phyloP scores from a whole-genome alignment of 306 rosid species.

The Prunus campanulata region DNA sequence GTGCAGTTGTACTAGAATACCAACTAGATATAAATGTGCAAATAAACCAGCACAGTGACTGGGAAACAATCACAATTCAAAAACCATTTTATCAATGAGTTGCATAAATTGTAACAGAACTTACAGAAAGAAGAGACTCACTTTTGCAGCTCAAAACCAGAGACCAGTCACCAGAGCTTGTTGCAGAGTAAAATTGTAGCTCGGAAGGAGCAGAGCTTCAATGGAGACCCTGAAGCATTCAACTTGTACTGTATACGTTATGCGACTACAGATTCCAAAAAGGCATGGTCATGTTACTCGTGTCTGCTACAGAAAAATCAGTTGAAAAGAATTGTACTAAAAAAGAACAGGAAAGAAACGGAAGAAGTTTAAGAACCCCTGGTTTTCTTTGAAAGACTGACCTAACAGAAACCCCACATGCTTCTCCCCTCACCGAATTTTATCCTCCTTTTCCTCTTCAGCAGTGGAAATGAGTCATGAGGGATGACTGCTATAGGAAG shows the following conservation, averaged over 20 bases:
- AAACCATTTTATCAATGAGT: constrained; percentile 11
- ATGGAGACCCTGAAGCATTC: constrained; percentile 31
- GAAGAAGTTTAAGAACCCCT: constrained; percentile 33
- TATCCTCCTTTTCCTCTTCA: constrained; percentile 27
- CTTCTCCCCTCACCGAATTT: constrained; percentile 34
- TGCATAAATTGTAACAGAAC: constrained; percentile 26
- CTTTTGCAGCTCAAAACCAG: constrained; percentile 22
- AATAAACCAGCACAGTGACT: constrained; percentile 15
- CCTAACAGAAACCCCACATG: constrained; percentile 62
- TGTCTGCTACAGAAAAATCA: constrained; percentile 40
- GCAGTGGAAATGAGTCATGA: constrained; percentile 21
- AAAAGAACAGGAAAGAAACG: constrained; percentile 19
- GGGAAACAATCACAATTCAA: constrained; percentile 26
- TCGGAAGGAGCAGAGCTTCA: constrained; percentile 9
- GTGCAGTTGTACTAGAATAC: not conserved
- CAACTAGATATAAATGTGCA: not conserved
- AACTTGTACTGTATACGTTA: constrained; percentile 19
- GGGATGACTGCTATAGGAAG: constrained; percentile 28
- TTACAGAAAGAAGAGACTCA: constrained; percentile 25
- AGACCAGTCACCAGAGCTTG: not conserved
- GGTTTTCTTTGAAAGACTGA: constrained; percentile 70
- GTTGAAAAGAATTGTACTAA: constrained; percentile 32
- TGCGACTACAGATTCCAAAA: not conserved
- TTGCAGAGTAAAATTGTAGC: constrained; percentile 13
- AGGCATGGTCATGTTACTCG: constrained; percentile 27